Evolutionary conservation across 2,329 filamentous ascomycete genomes (phyloP).

Genomic region (Penicillium sp.): DNA sequence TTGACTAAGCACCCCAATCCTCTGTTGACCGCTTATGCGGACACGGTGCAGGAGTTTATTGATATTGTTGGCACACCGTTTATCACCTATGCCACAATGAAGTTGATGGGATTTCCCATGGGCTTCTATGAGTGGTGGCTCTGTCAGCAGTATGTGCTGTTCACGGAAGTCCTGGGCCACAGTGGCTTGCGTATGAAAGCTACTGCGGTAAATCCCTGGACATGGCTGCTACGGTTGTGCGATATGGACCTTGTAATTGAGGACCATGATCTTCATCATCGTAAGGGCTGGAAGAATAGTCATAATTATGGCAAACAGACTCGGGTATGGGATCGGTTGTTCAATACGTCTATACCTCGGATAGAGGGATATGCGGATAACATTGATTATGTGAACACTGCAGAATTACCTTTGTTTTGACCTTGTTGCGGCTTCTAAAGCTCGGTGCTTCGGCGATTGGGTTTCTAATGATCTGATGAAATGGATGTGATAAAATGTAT

Average conservation of each 20-base stretch:
- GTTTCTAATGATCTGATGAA: neutral
- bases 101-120: slow-evolving; percentile 40
- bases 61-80: slow-evolving; percentile 43
- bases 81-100: slow-evolving; percentile 37
- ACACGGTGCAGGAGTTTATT: slow-evolving; percentile 43
- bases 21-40: slow-evolving; percentile 42
- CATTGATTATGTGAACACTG: slow-evolving; percentile 19
- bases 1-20: slow-evolving; percentile 47
- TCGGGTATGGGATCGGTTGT: slow-evolving; percentile 18
- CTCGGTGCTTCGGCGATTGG: neutral
- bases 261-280: slow-evolving; percentile 42
- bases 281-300: slow-evolving; percentile 38
- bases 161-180: slow-evolving; percentile 22
- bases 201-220: slow-evolving; percentile 34
- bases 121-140: slow-evolving; percentile 50
- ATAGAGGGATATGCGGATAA: slow-evolving; percentile 14
- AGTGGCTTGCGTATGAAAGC: slow-evolving; percentile 32
- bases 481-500: neutral
- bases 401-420: slow-evolving; percentile 5
- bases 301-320: slow-evolving; percentile 10
- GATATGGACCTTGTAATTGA: slow-evolving; percentile 42
- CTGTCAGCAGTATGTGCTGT: slow-evolving; percentile 28
- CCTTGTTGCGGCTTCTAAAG: neutral
- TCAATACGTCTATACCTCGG: slow-evolving; percentile 13
- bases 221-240: slow-evolving; percentile 32